Evolutionary conservation across 345 rosid genomes (phyloP).

Genomic region (Hevea brasiliensis): DNA sequence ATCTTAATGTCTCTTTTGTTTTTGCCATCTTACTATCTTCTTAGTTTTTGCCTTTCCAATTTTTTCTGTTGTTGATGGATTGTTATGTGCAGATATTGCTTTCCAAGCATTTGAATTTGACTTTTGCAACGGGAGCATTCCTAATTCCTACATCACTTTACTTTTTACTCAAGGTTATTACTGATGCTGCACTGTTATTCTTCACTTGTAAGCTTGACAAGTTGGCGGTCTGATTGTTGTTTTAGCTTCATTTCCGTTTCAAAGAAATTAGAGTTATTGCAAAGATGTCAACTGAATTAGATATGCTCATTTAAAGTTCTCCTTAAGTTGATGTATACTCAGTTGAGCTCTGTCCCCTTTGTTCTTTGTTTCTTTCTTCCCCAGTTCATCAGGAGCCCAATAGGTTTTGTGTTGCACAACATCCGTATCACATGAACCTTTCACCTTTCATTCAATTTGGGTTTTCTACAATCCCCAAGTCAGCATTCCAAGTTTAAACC

Average conservation of each 20-base stretch:
- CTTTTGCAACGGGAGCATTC: slow-evolving; percentile 80
- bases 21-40: neutral
- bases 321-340: neutral
- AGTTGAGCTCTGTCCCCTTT: neutral
- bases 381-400: neutral
- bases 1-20: too few species aligned
- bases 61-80: slow-evolving; percentile 24
- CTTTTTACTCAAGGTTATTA: slow-evolving; percentile 80
- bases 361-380: neutral
- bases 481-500: neutral
- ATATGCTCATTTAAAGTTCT: neutral
- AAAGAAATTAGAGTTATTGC: neutral
- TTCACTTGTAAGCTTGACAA: slow-evolving; percentile 6
- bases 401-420: neutral
- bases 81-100: slow-evolving; percentile 71
- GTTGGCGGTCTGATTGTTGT: slow-evolving; percentile 6
- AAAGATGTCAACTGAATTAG: neutral
- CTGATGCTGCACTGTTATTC: slow-evolving; percentile 2
- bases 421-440: neutral
- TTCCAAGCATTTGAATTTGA: slow-evolving; percentile 52
- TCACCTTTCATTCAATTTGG: neutral
- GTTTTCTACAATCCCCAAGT: neutral
- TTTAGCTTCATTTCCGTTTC: slow-evolving; percentile 1
- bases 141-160: slow-evolving; percentile 76
- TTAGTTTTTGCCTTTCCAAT: neutral